Base-by-base conservation (phyloP, 139 green algal species). In the Raphidocelis subcapitata region DNA sequence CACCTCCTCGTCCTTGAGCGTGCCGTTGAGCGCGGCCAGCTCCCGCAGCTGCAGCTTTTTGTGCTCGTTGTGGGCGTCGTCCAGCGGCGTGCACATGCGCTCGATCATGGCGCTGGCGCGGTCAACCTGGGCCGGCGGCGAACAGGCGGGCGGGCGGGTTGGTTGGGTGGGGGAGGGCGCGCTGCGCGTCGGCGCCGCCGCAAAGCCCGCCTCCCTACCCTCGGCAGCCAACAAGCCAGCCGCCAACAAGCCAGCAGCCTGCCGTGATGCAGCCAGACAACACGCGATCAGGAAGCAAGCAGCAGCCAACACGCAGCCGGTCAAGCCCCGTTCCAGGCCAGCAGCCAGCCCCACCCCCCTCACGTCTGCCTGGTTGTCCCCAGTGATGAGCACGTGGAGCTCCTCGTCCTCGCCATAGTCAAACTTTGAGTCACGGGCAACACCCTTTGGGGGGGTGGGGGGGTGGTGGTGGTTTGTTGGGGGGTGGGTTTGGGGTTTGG, bases 391-490 rank as follows among this genome's bases (percentile, higher is more conserved):
- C 52, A 99, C 95, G 74, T 99, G 95, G 80, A 99, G 89, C 66
- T 98, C 92, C 77, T 99, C 95, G 28, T 99, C 93, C 81, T 99
- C 95, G 1, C 90, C 92, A 70, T 97, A 94, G 64, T 96, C 92
- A 52, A 94, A 93, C 68, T 91, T 92, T 29, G 90, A 84, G 75
- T 98, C 90, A 0, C 88, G 83, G 10, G 84, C 68, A n/a, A 68
- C 66, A 75, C 76, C 89, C 36, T n/a, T n/a, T 96, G 54, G 23
- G 24, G 23, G 54, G 24, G 54, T 29, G 54, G 10, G 54, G 24
- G 23, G 24, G 54, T 8, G 54, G 54, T 4, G 20, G 54, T 29
- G 15, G 54, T 26, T 33, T 61, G 54, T 28, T 8, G 14, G 24
- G 4, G 23, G 12, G 54, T 26, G 54, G 4, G 24, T 5, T 14